Evolutionary conservation across 2,329 filamentous ascomycete genomes (phyloP).

Genomic region (Monosporascus ibericus): DNA sequence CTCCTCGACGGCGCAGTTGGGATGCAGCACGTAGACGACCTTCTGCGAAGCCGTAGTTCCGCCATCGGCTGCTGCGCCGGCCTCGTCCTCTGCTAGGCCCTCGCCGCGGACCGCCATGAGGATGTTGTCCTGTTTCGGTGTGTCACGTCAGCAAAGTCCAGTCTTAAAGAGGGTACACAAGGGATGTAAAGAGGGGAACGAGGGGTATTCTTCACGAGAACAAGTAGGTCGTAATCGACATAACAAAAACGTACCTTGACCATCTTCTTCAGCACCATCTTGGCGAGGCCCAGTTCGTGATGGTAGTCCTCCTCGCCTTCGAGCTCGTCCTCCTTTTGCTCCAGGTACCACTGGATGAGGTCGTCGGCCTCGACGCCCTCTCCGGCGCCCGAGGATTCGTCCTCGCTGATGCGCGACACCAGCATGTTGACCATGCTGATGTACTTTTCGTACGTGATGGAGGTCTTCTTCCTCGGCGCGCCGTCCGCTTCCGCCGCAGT

Average conservation of each 20-base stretch:
- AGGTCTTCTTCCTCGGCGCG: conserved; percentile 60
- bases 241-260: conserved; percentile 64
- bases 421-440: conserved; percentile 83
- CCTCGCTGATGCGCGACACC: conserved; percentile 75
- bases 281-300: conserved; percentile 44
- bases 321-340: conserved; percentile 81
- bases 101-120: conserved; percentile 71
- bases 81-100: conserved; percentile 44
- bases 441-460: conserved; percentile 91
- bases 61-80: conserved; percentile 35
- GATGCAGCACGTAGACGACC: conserved; percentile 83
- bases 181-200: no score
- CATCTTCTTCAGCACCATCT: conserved; percentile 85
- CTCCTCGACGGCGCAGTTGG: conserved; percentile 82
- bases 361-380: conserved; percentile 83
- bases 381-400: conserved; percentile 63
- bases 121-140: conserved; percentile 65
- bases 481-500: conserved; percentile 37
- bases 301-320: conserved; percentile 76
- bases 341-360: conserved; percentile 83
- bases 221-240: background rate
- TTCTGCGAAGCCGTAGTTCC: conserved; percentile 38
- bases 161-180: background rate
- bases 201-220: no score
- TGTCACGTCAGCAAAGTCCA: conserved; percentile 19